These are phyloP conservation scores for Nannizzia gypsea DNA, from an alignment of 2,329 filamentous ascomycete species.

Conservation along the genomic window DNA sequence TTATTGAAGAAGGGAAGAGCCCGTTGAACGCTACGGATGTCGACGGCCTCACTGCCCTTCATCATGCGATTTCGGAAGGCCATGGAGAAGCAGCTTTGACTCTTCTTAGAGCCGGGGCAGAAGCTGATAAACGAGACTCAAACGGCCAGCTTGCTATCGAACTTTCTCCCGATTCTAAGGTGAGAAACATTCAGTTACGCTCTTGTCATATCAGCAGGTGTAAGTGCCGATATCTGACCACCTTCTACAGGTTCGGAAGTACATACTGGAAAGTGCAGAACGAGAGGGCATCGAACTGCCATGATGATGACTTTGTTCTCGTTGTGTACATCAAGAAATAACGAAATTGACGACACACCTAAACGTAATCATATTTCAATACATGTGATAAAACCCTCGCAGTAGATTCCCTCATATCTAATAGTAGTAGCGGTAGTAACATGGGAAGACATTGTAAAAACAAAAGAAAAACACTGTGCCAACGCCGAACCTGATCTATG, in stretches of 20 bases:
- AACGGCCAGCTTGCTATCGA: conserved; percentile 65
- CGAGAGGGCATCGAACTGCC: conserved; percentile 66
- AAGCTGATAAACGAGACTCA: conserved; percentile 61
- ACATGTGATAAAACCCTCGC: not conserved
- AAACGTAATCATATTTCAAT: not conserved
- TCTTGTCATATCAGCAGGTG: not conserved
- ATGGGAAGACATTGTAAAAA: not conserved
- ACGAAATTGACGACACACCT: not conserved
- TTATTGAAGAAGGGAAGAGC: conserved; percentile 62
- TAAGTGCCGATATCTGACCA: not conserved
- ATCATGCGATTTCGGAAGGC: conserved; percentile 55
- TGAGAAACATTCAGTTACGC: conserved; percentile 30
- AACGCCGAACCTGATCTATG: conserved; percentile 17
- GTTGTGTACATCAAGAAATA: not conserved
- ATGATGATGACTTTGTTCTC: not conserved
- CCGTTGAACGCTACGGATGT: conserved; percentile 73
- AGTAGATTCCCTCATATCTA: not conserved
- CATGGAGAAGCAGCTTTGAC: conserved; percentile 70
- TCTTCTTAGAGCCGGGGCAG: conserved; percentile 73
- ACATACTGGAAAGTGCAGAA: conserved; percentile 66
- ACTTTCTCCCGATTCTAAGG: conserved; percentile 74
- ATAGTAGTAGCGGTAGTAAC: not conserved
- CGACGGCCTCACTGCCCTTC: conserved; percentile 75
- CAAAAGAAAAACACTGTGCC: not conserved
- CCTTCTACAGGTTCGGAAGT: conserved; percentile 52